Conservation (phyloP, 345 rosid genomes). For the Rhizophora apiculata region DNA sequence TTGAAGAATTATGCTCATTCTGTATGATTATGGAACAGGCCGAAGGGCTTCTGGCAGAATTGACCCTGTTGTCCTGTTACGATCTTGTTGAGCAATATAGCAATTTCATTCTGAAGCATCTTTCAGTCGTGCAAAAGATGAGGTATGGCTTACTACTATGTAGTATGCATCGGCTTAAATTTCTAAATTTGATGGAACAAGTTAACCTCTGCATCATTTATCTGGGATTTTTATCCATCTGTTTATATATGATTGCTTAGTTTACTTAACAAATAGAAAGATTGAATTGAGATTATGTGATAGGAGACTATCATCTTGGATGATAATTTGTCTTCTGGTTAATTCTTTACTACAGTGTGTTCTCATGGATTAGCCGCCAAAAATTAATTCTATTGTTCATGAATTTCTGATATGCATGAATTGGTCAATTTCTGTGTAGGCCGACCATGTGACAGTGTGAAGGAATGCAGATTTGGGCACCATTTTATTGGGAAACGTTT, state of each 20-base stretch:
- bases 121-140: slow-evolving; percentile 63
- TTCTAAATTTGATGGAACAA: not conserved
- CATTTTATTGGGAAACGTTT: too few species aligned
- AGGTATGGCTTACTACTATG: slow-evolving; percentile 35
- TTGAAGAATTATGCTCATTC: slow-evolving; percentile 8
- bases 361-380: too few species aligned
- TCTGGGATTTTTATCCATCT: not conserved
- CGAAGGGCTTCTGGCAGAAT: slow-evolving; percentile 75
- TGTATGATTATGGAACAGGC: slow-evolving; percentile 47
- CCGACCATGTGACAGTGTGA: too few species aligned
- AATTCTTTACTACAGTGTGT: too few species aligned
- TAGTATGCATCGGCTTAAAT: not conserved
- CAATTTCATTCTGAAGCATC: slow-evolving; percentile 61
- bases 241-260: not conserved
- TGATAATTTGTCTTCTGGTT: too few species aligned
- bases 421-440: too few species aligned
- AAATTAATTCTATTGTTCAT: too few species aligned
- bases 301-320: too few species aligned
- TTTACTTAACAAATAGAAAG: too few species aligned
- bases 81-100: slow-evolving; percentile 65
- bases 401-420: too few species aligned
- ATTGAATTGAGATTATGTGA: too few species aligned
- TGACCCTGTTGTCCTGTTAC: slow-evolving; percentile 57
- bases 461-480: too few species aligned
- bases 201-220: not conserved